A percentile compares a stretch with the other conserved stretches of the same genome.
phyloP scores from a whole-genome alignment of 768 basidiomycete species.

The Mycena pura region DNA sequence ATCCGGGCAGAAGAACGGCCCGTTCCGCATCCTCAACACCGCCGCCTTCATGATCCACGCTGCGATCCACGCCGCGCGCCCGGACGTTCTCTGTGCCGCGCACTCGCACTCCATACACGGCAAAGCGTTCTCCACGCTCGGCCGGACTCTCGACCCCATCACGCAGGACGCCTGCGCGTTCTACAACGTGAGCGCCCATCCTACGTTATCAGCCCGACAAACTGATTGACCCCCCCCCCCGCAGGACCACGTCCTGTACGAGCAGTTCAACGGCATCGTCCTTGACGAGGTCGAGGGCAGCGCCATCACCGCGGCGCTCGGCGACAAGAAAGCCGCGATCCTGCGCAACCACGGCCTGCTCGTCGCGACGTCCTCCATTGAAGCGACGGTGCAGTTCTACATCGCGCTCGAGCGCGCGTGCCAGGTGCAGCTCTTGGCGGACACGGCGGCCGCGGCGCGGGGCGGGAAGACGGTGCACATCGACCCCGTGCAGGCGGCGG shows the following conservation, averaged over 20 bases:
- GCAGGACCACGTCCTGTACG: conserved; percentile 49
- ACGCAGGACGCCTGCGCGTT: conserved; percentile 54
- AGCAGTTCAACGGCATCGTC: conserved; percentile 56
- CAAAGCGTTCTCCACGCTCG: conserved; percentile 56
- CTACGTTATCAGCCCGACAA: neutral
- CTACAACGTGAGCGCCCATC: conserved; percentile 34
- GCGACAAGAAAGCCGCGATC: conserved; percentile 49
- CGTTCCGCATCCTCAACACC: conserved; percentile 35
- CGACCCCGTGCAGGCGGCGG: conserved; percentile 34
- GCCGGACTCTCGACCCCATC: conserved; percentile 48
- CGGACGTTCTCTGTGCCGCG: conserved; percentile 53
- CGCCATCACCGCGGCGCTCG: conserved; percentile 51
- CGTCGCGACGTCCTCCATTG: conserved; percentile 47
- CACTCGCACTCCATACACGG: conserved; percentile 58
- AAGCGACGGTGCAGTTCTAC: conserved; percentile 51
- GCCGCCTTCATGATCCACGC: conserved; percentile 48
- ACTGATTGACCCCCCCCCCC: too few species aligned
- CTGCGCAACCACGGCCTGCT: conserved; percentile 53
- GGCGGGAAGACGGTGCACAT: conserved; percentile 35
- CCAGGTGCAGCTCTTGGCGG: conserved; percentile 53
- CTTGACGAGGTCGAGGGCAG: conserved; percentile 51
- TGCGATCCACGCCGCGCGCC: conserved; percentile 52
- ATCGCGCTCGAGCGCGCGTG: conserved; percentile 52
- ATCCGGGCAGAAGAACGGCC: conserved; percentile 29
- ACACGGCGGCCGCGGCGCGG: conserved; percentile 43